phyloP scores from a whole-genome alignment of 208 protist species.

The Leishmania arabica region DNA sequence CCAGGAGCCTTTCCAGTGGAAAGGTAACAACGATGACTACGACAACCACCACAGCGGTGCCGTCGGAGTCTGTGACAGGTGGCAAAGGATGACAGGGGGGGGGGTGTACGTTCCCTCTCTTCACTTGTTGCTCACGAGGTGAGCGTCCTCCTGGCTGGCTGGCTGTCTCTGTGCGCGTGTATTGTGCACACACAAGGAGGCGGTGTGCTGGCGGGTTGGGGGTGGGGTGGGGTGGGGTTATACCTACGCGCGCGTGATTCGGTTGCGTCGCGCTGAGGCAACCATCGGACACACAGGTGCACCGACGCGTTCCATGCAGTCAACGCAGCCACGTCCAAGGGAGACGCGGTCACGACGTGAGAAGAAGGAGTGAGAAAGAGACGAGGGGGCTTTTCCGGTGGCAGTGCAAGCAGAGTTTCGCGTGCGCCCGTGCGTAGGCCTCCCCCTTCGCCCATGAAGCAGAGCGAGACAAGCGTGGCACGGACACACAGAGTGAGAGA shows the following conservation, averaged over 20 bases:
- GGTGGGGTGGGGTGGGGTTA: background rate
- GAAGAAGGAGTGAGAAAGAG: background rate
- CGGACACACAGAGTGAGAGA: background rate
- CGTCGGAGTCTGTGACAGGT: background rate
- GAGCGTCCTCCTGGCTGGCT: background rate
- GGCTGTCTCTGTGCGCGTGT: background rate
- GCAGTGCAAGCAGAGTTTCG: background rate
- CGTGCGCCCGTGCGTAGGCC: background rate
- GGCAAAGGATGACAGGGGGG: background rate
- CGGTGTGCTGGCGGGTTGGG: background rate
- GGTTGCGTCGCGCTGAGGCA: background rate
- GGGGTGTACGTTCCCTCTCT: too few species aligned
- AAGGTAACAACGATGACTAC: background rate
- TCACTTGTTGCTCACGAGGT: background rate
- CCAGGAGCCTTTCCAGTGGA: background rate
- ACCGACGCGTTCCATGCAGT: background rate
- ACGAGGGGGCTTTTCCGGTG: background rate
- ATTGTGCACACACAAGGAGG: too few species aligned
- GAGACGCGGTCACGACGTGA: background rate
- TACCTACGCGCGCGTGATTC: background rate
- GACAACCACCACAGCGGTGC: background rate
- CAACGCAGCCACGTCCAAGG: background rate
- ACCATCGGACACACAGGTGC: background rate
- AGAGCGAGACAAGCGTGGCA: background rate
- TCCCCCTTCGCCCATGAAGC: background rate